Percentiles rank a stretch among this genome's conserved stretches.
Conservation (phyloP, 2,329 filamentous ascomycete genomes). For the Aotearoamyces nothofagi region DNA sequence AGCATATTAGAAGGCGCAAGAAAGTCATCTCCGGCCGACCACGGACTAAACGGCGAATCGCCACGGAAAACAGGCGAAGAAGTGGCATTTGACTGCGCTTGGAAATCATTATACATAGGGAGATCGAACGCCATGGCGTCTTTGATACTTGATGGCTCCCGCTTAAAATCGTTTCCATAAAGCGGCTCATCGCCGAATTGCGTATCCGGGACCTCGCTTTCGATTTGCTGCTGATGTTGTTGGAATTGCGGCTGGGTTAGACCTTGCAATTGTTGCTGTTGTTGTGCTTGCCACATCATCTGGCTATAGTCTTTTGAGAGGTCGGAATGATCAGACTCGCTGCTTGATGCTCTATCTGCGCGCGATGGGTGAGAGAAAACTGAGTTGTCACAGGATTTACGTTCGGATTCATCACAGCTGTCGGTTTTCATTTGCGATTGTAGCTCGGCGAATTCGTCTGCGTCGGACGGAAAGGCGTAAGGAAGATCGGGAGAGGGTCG, state of each 20-base stretch:
- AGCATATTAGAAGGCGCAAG: conserved; percentile 9
- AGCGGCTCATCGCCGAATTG: conserved; percentile 3
- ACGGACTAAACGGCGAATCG: conserved; percentile 9
- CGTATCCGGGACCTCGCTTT: conserved; percentile 5
- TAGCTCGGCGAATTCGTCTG: conserved; percentile 39
- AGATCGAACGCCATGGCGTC: conserved; percentile 10
- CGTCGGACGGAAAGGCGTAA: conserved; percentile 45
- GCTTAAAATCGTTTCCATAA: conserved; percentile 1
- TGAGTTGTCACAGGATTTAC: not conserved
- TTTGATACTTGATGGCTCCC: conserved; percentile 7
- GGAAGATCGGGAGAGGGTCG: conserved; percentile 44
- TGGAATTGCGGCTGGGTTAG: not conserved
- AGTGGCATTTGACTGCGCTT: conserved; percentile 10
- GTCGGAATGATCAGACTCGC: conserved; percentile 14
- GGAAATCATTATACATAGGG: conserved; percentile 11
- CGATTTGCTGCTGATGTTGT: not conserved
- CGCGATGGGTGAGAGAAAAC: conserved; percentile 2
- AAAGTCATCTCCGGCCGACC: conserved; percentile 12
- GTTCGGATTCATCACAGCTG: not conserved
- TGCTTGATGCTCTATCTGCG: conserved; percentile 13
- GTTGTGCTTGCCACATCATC: conserved; percentile 9
- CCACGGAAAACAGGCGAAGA: conserved; percentile 6
- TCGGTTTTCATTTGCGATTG: conserved; percentile 33
- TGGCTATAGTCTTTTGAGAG: conserved; percentile 13
- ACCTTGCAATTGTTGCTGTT: conserved; percentile 6